Percentiles rank a stretch among this genome's conserved stretches.
Conservation (phyloP, 179 eudicot species). For the Heliamphora pulchella region DNA sequence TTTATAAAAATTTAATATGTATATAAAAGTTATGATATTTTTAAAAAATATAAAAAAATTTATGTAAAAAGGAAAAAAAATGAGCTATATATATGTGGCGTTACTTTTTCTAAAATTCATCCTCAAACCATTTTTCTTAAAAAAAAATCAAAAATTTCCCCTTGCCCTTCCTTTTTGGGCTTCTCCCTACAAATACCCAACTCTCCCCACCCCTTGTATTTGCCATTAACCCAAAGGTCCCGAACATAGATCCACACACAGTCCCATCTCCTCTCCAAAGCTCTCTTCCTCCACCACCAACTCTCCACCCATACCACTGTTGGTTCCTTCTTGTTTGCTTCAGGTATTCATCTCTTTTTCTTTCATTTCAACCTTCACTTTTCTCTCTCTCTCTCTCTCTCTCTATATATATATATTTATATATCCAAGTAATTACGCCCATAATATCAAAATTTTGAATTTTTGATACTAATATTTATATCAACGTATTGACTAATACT, state of each 20-base stretch:
- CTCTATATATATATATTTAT: neutral
- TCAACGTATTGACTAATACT: no score
- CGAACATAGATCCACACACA: neutral
- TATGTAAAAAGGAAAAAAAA: no score
- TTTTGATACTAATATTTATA: no score
- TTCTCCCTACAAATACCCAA: constrained; percentile 28
- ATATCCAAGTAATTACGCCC: neutral
- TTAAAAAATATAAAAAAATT: no score
- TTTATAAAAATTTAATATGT: no score
- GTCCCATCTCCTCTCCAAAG: neutral
- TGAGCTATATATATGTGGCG: no score
- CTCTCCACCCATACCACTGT: constrained; percentile 12
- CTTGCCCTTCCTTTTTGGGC: neutral
- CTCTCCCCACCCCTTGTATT: constrained; percentile 11
- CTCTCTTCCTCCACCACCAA: constrained; percentile 1
- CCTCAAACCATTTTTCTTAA: no score
- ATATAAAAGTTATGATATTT: no score
- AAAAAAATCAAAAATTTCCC: no score
- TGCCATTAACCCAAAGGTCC: constrained; percentile 15
- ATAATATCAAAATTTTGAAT: no score
- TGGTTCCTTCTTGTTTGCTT: constrained; percentile 22
- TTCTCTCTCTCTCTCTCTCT: neutral
- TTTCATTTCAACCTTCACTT: neutral
- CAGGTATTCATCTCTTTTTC: constrained; percentile 9
- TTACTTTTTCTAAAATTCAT: no score